phyloP scores from a whole-genome alignment of 1,284 basidiomycete genomes.

The Cystobasidium sp. region DNA sequence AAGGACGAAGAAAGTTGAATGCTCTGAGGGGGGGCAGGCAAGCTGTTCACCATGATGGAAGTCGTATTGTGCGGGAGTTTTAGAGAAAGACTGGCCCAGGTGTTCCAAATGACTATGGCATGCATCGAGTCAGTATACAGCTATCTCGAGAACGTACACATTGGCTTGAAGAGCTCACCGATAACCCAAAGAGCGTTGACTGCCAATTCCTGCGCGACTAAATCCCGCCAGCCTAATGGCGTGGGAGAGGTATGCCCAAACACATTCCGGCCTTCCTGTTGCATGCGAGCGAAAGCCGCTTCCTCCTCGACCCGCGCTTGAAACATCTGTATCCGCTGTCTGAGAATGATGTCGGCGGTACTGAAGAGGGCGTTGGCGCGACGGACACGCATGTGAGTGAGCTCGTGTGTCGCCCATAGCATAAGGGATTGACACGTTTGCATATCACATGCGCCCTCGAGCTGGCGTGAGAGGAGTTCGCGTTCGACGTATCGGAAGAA shows the following conservation, averaged over 20 bases:
- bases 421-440: slow-evolving; percentile 36
- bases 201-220: slow-evolving; percentile 40
- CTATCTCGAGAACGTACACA: too few relatives aligned
- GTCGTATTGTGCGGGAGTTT: slow-evolving; percentile 38
- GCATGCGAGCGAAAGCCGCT: neutral
- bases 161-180: slow-evolving; percentile 6
- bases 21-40: slow-evolving; percentile 17
- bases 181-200: slow-evolving; percentile 37
- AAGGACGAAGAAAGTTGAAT: slow-evolving; percentile 28
- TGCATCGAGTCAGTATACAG: neutral
- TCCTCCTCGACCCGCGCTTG: slow-evolving; percentile 12
- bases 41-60: slow-evolving; percentile 19
- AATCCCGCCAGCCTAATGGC: slow-evolving; percentile 28
- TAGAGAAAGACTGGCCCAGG: slow-evolving; percentile 32
- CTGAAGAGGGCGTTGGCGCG: slow-evolving; percentile 20
- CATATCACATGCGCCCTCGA: neutral
- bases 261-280: slow-evolving; percentile 1
- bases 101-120: slow-evolving; percentile 25
- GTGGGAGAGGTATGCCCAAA: neutral
- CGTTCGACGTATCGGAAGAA: slow-evolving; percentile 32
- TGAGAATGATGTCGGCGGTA: slow-evolving; percentile 30
- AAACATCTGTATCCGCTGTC: slow-evolving; percentile 15
- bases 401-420: slow-evolving; percentile 41
- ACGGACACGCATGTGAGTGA: slow-evolving; percentile 34
- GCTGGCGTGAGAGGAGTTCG: slow-evolving; percentile 11